These are phyloP conservation scores for Pseudopyrenochaeta lycopersici DNA, from an alignment of 2,329 filamentous ascomycete genomes.

Conservation along the genomic window DNA sequence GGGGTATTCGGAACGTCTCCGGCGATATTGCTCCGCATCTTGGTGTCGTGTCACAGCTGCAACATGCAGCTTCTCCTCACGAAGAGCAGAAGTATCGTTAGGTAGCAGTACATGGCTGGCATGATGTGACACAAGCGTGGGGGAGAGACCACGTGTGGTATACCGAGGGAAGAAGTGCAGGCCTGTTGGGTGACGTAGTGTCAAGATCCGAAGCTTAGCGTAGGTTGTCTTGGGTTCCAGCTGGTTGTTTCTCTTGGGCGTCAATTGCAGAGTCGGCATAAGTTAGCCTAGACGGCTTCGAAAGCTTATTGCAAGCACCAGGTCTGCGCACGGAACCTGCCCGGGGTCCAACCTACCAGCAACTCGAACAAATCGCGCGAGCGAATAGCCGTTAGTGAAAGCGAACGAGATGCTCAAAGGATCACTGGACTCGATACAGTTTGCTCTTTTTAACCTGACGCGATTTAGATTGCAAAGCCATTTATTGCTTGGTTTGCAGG, in stretches of 20 bases:
- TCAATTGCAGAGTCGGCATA: background rate
- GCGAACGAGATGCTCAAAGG: too few species aligned
- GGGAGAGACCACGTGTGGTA: background rate
- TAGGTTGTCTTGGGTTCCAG: background rate
- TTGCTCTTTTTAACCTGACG: too few species aligned
- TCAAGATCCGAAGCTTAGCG: background rate
- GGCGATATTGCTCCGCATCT: conserved; percentile 23
- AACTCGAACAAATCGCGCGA: too few species aligned
- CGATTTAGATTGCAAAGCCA: too few species aligned
- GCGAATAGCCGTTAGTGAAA: too few species aligned
- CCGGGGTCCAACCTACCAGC: too few species aligned
- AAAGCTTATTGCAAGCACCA: background rate
- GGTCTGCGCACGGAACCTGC: background rate
- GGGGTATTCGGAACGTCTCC: conserved; percentile 21
- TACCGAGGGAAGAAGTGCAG: background rate
- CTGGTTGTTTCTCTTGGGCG: background rate
- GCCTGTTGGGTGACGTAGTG: background rate
- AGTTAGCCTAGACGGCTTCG: background rate
- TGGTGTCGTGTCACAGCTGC: conserved; percentile 8
- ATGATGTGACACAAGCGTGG: conserved; percentile 5
- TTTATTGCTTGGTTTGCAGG: too few species aligned
- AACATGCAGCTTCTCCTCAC: conserved; percentile 3
- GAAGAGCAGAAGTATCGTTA: conserved; percentile 7
- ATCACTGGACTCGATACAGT: too few species aligned
- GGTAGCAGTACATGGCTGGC: conserved; percentile 15